Base-by-base conservation (phyloP, 108 stramenopile genomes). In the Conticribra guillardii region DNA sequence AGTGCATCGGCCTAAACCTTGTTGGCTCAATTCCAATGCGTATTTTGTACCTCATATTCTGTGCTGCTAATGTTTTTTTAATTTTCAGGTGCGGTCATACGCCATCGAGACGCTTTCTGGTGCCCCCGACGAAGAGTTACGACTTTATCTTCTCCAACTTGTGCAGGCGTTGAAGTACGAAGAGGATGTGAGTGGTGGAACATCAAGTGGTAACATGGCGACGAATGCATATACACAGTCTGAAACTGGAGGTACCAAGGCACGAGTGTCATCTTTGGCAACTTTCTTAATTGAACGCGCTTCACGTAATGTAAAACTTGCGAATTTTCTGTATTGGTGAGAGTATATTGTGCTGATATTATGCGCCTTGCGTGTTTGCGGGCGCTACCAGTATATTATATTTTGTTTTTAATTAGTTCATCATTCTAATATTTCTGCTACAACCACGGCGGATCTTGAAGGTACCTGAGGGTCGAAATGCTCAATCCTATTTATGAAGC, bases 121-220 rank as follows among this genome's bases (percentile, higher is more conserved):
- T 18, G 97, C 97, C 24, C 87, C 96, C 0, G 98, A 98, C 69
- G 95, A 92, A 30, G 98, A 98, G 73, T 78, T 99, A n/a, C 83
- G 86, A 29, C 76, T 96, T 3, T 99, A 97, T 71, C 78, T 99
- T 17, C 82, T 99, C 21, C 99, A 99, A 76, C 81, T 99, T 2
- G 99, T 99, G 16, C 98, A 98, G 84, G 99, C 97, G 17, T 69
- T 99, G 17, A 95, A 97, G 69, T 99, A 98, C 70, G 97, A 99
- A 79, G 88, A 77, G 44, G 66, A 70, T 47, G 49, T 76, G 5
- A 79, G 76, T 24, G 78, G 78, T 32, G 78, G 79, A 15, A 32
- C 46, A 28, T 68, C 61, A 14, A 57, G 54, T 58, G 68, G 73
- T 32, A 69, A 60, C 30, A 31, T 17, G 15, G 44, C 27, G n/a